phyloP scores from a whole-genome alignment of 345 rosid species.

The Sonneratia alba region DNA sequence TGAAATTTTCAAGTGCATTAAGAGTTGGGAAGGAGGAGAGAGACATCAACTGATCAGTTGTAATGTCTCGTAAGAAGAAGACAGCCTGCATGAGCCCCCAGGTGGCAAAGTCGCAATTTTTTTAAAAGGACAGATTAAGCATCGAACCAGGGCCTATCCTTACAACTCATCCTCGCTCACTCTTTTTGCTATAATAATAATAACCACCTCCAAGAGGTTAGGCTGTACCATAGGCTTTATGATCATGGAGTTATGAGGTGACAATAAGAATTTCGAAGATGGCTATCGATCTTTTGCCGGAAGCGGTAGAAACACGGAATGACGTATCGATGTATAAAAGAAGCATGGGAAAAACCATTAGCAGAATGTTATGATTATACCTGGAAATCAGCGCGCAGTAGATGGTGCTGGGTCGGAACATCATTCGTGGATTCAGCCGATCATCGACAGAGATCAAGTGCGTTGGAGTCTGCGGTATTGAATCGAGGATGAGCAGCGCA shows the following conservation, averaged over 20 bases:
- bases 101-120: background rate
- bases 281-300: too few species aligned
- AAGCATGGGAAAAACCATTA: too few species aligned
- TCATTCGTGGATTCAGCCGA: background rate
- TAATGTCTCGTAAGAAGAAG: background rate
- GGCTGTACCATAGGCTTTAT: too few species aligned
- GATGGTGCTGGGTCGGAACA: background rate
- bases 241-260: too few species aligned
- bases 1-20: background rate
- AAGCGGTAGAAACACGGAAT: too few species aligned
- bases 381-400: background rate
- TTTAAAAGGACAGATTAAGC: too few species aligned
- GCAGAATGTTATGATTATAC: background rate
- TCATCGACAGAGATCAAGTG: background rate
- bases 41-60: background rate
- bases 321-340: too few species aligned
- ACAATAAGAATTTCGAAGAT: too few species aligned
- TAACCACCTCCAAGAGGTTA: too few species aligned
- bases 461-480: too few species aligned
- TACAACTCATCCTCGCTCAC: background rate
- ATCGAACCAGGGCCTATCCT: too few species aligned
- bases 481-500: background rate
- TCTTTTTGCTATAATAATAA: too few species aligned
- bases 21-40: background rate
- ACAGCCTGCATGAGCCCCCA: background rate